Percentiles rank a stretch among this genome's conserved stretches.
These are phyloP conservation scores for Eucalyptus brandiana DNA, from an alignment of 345 rosid species.

Conservation along the genomic window DNA sequence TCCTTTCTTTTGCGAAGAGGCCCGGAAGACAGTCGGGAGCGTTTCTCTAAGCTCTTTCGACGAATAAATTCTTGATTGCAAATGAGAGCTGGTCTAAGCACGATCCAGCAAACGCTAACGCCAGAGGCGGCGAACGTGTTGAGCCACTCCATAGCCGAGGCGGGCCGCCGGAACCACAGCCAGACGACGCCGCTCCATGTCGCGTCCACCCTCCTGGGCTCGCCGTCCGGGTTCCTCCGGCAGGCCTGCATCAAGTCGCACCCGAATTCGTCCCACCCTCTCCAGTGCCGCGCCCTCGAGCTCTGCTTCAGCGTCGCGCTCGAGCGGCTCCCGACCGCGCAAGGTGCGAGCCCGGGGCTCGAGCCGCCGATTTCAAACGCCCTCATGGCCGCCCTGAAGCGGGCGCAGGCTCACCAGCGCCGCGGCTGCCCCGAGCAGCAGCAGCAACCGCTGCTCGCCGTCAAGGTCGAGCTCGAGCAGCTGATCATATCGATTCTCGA, in stretches of 20 bases:
- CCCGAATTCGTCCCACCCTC: constrained; percentile 94
- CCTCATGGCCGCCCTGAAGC: constrained; percentile 90
- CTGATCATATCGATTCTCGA: constrained; percentile 91
- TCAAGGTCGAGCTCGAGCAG: constrained; percentile 96
- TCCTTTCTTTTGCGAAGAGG: not conserved
- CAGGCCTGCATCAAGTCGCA: constrained; percentile 98
- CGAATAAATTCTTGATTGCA: not conserved
- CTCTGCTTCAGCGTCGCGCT: constrained; percentile 99
- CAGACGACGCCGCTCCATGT: constrained; percentile 98
- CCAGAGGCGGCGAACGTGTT: constrained; percentile 91
- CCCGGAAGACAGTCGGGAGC: not conserved
- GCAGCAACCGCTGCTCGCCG: constrained; percentile 90
- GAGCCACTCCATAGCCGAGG: constrained; percentile 86
- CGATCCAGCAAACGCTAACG: constrained; percentile 97
- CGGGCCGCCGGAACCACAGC: constrained; percentile 80
- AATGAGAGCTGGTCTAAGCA: constrained; percentile 93
- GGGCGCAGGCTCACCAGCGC: constrained; percentile 98
- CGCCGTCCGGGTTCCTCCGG: constrained; percentile 83
- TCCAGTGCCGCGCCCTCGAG: constrained; percentile 99
- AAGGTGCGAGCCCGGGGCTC: constrained; percentile 20
- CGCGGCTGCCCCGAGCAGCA: constrained; percentile 99
- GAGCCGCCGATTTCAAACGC: constrained; percentile 97
- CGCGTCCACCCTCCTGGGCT: constrained; percentile 75
- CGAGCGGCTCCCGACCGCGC: constrained; percentile 75
- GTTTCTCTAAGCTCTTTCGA: not conserved